Conservation (phyloP, 2,329 filamentous ascomycete genomes). For the Penicillium sp. region DNA sequence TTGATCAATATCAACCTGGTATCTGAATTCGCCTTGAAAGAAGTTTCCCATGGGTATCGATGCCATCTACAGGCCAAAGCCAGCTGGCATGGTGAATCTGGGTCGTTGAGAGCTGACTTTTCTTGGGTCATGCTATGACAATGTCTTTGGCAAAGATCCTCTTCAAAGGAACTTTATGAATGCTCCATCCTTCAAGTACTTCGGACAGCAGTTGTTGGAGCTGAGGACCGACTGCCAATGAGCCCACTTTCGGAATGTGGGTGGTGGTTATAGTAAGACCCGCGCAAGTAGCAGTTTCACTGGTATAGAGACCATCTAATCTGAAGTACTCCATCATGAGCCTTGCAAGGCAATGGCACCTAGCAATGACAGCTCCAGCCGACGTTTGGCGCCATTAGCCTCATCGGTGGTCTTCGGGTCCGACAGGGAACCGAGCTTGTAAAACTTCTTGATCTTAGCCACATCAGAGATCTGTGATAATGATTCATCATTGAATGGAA, state of each 20-base stretch:
- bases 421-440: conserved; percentile 67
- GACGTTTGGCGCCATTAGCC: conserved; percentile 20
- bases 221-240: neutral
- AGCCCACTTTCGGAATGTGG: neutral
- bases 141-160: neutral
- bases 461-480: conserved; percentile 59
- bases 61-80: neutral
- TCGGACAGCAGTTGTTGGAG: neutral
- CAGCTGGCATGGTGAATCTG: neutral
- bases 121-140: neutral
- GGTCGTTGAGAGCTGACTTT: neutral
- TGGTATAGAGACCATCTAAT: neutral
- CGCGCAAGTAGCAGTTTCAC: neutral
- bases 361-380: conserved; percentile 63
- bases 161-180: neutral
- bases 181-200: neutral
- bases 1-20: neutral
- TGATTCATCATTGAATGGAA: conserved; percentile 59
- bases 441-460: conserved; percentile 70
- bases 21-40: neutral
- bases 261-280: neutral
- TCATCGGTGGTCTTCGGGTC: conserved; percentile 13
- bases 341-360: conserved; percentile 74
- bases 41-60: neutral
- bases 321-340: conserved; percentile 28